Conservation (phyloP, 2,329 filamentous ascomycete genomes). For the Macrophomina phaseolina region DNA sequence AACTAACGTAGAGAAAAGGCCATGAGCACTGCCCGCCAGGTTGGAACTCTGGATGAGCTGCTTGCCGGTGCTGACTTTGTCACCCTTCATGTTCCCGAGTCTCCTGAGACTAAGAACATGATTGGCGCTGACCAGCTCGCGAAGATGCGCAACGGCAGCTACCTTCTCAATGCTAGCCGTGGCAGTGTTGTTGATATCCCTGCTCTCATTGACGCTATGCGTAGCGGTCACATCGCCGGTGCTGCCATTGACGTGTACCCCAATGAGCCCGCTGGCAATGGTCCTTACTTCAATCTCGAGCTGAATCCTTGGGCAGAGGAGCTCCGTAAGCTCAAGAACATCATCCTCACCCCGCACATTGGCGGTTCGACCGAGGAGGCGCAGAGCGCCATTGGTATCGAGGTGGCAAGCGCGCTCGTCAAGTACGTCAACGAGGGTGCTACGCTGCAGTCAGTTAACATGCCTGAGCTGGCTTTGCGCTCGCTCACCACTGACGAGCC, state of each 20-base stretch:
- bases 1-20: conserved; percentile 48
- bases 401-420: conserved; percentile 86
- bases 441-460: conserved; percentile 90
- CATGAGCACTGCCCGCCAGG: conserved; percentile 84
- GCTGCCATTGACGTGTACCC: conserved; percentile 98
- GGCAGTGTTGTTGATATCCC: conserved; percentile 94
- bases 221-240: conserved; percentile 84
- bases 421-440: conserved; percentile 95
- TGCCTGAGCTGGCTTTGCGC: conserved; percentile 92
- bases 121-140: conserved; percentile 80
- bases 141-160: conserved; percentile 90
- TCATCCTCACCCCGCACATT: conserved; percentile 96
- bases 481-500: conserved; percentile 89
- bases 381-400: conserved; percentile 91
- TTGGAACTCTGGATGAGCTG: conserved; percentile 76
- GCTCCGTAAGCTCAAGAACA: conserved; percentile 82
- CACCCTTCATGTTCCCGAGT: conserved; percentile 91
- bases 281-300: conserved; percentile 87
- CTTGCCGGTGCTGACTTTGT: conserved; percentile 87
- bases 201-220: conserved; percentile 85
- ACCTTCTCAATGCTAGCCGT: conserved; percentile 94
- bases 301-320: conserved; percentile 88
- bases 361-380: conserved; percentile 98
- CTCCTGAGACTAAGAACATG: conserved; percentile 91
- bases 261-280: conserved; percentile 90